Base-by-base conservation (phyloP, 768 basidiomycete species). In the Pilatotrama ljubarskyi region DNA sequence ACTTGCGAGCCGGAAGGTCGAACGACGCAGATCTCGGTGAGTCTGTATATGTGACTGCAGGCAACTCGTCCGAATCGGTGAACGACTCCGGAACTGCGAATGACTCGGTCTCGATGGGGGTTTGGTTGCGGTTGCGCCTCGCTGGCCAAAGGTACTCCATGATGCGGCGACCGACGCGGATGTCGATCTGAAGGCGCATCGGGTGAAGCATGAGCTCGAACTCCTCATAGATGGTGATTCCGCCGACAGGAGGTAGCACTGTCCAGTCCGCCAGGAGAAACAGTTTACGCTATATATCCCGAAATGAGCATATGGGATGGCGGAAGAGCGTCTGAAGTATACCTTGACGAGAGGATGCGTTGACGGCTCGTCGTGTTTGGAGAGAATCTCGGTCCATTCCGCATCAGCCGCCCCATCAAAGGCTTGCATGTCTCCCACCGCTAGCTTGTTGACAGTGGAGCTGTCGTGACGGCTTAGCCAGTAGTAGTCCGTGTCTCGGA, bases 381-480 rank as follows among this genome's bases (percentile, higher is more conserved):
- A 84, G 42, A 96, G 75, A 58, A 97, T 94, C 72, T 98, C 95
- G 2, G 92, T 80, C 85, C 93, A 97, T 29, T 86, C 70, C 1
- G 93, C 93, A 68, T 87, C 80, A 15, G 86, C 85, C 38, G 88
- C 87, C 10, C 90, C 91, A 75, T 97, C 93, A 66, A 95, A 89
- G 6, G 92, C 94, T 57, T 87, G 84, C 11, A 97, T 75, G 68
- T 96, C 85, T 5, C 86, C 82, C 48, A 96, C 82, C 15, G 81
- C 78, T 47, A 96, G 74, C 43, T 86, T 84, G 70, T 89, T 94
- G 49, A 86, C 85, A 0, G 88, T 90, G 2, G 93, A 93, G 59
- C 93, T 87, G 72, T 98, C 94, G 69, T 91, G 91, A 62, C 90
- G 85, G 71, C 83, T 91, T 42, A 93, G 77, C 90, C 92, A 93